Conservation (phyloP, 148 eudicot species). For the Spergularia marina region DNA sequence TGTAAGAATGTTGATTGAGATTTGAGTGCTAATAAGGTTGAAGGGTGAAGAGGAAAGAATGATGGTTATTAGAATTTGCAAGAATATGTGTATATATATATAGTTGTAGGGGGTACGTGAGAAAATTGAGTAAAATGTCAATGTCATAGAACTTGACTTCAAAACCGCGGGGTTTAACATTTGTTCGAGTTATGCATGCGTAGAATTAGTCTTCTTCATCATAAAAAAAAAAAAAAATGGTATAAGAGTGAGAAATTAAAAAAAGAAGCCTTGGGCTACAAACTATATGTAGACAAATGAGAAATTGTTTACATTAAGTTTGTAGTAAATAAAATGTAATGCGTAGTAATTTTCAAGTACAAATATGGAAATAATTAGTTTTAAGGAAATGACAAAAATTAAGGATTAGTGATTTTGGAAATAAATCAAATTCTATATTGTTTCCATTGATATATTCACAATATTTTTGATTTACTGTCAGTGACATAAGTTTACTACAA, state of each 20-base stretch:
- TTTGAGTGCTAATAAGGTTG: not conserved
- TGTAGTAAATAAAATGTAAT: no score
- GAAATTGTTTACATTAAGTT: no score
- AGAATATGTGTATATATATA: conserved; percentile 5
- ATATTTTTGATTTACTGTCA: no score
- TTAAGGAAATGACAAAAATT: no score
- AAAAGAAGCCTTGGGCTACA: not conserved
- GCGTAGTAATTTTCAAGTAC: no score
- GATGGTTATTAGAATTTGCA: not conserved
- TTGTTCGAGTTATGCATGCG: no score
- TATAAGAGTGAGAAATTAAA: not conserved
- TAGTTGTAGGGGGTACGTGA: not conserved
- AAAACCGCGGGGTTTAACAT: conserved; percentile 14
- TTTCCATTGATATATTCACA: no score
- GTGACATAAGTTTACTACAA: no score
- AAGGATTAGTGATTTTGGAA: no score
- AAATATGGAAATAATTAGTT: no score
- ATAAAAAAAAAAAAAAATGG: not conserved
- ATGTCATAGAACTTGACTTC: conserved; percentile 13
- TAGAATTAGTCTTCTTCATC: conserved; percentile 8
- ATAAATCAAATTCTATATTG: no score
- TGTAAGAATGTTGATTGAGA: not conserved
- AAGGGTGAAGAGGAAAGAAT: not conserved
- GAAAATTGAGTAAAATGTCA: conserved; percentile 1
- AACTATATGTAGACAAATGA: no score